Percentiles rank a stretch among this genome's conserved stretches.
Conservation (phyloP, 2,329 filamentous ascomycete species). For the Ophiocordyceps sinensis region DNA sequence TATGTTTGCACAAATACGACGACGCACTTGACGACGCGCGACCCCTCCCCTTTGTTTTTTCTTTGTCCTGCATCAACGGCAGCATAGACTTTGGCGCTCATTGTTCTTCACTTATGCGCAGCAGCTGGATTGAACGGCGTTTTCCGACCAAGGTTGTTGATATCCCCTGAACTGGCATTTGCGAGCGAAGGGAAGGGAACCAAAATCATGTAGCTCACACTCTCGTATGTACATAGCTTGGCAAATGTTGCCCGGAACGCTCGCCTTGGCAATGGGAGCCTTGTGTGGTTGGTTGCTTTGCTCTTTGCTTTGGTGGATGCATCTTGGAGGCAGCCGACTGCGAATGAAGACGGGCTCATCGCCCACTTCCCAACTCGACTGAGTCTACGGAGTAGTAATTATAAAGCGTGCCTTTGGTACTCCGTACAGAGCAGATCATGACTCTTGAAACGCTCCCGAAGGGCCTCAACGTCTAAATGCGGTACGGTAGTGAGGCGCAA, state of each 20-base stretch:
- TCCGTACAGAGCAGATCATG: too few relatives aligned
- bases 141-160: slow-evolving; percentile 3
- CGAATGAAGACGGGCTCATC: too few relatives aligned
- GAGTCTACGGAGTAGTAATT: too few relatives aligned
- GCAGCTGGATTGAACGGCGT: not conserved
- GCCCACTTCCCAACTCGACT: too few relatives aligned
- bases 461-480: too few relatives aligned
- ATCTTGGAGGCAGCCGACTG: too few relatives aligned
- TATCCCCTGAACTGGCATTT: slow-evolving; percentile 12
- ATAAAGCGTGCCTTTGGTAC: too few relatives aligned
- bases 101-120: slow-evolving; percentile 5
- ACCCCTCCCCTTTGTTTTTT: slow-evolving; percentile 16
- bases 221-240: not conserved
- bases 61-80: slow-evolving; percentile 17
- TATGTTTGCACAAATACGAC: slow-evolving; percentile 12
- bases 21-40: slow-evolving; percentile 16
- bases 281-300: not conserved
- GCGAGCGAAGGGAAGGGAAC: slow-evolving; percentile 3
- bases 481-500: too few relatives aligned
- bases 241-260: not conserved
- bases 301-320: too few relatives aligned
- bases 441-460: too few relatives aligned
- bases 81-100: slow-evolving; percentile 21
- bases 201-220: not conserved
- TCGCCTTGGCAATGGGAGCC: not conserved